Conservation (phyloP, 2,329 filamentous ascomycete species). For the Epichloe scottii region DNA sequence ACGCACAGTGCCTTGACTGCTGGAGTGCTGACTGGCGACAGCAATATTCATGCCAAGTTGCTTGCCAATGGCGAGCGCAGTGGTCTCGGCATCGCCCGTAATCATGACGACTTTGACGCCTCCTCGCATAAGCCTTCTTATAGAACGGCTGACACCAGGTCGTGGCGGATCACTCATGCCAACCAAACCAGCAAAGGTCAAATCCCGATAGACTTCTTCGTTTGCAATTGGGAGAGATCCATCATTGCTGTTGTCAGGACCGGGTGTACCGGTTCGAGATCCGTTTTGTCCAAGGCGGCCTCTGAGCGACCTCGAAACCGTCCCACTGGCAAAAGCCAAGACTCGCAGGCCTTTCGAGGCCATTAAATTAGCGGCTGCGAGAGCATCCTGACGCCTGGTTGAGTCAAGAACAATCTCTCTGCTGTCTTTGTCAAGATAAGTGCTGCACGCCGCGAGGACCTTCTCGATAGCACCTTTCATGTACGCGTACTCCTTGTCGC, state of each 20-base stretch:
- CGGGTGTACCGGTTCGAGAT: conserved; percentile 40
- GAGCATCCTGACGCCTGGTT: conserved; percentile 56
- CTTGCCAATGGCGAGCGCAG: conserved; percentile 82
- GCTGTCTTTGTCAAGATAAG: conserved; percentile 76
- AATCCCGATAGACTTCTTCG: conserved; percentile 67
- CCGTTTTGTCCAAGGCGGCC: conserved; percentile 24
- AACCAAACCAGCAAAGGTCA: conserved; percentile 84
- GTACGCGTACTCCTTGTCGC: conserved; percentile 71
- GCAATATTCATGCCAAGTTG: conserved; percentile 88
- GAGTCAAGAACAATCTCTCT: conserved; percentile 78
- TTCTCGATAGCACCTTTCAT: conserved; percentile 92
- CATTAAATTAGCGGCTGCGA: conserved; percentile 73
- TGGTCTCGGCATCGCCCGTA: conserved; percentile 90
- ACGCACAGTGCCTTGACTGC: conserved; percentile 46
- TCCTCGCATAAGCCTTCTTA: conserved; percentile 79
- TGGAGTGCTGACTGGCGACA: conserved; percentile 35
- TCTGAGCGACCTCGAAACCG: conserved; percentile 37
- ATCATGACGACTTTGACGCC: conserved; percentile 99
- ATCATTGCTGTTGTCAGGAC: conserved; percentile 25
- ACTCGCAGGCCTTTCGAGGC: conserved; percentile 82
- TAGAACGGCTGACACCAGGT: conserved; percentile 79
- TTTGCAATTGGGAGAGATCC: conserved; percentile 30
- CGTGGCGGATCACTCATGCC: conserved; percentile 96
- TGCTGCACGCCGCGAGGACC: conserved; percentile 76
- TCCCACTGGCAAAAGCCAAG: conserved; percentile 82